Evolutionary conservation across 805 yeast genomes (phyloP).

Genomic region (Lachancea kluyveri): DNA sequence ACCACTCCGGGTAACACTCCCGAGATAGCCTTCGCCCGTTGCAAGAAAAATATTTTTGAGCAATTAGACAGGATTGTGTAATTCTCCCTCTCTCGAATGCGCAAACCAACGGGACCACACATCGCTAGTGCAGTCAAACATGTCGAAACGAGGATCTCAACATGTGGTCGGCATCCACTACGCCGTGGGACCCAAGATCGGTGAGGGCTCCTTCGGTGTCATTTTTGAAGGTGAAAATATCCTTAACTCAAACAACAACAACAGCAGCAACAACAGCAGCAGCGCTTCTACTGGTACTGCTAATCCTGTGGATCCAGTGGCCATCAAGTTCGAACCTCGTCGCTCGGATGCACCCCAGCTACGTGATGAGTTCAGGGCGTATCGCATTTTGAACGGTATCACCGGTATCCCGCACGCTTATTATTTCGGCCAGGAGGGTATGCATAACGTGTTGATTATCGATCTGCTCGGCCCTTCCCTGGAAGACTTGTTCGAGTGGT

Average conservation of each 20-base stretch:
- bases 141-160: slow-evolving; percentile 19
- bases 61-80: too few species aligned
- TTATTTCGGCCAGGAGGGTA: slow-evolving; percentile 81
- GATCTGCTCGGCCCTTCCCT: slow-evolving; percentile 75
- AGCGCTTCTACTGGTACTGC: slow-evolving; percentile 4
- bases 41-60: too few species aligned
- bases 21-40: too few species aligned
- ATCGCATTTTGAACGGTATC: slow-evolving; percentile 61
- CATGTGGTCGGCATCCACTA: slow-evolving; percentile 53
- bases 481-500: slow-evolving; percentile 84
- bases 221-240: slow-evolving; percentile 77
- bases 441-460: slow-evolving; percentile 69
- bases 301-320: slow-evolving; percentile 45
- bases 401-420: slow-evolving; percentile 79
- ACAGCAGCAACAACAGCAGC: too few species aligned
- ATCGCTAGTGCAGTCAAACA: too few species aligned
- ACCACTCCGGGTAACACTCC: too few species aligned
- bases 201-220: slow-evolving; percentile 84
- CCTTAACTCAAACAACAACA: too few species aligned
- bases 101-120: too few species aligned
- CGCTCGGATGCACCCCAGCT: slow-evolving; percentile 80
- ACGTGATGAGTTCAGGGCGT: slow-evolving; percentile 75
- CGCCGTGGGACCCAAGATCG: slow-evolving; percentile 76
- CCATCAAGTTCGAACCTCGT: slow-evolving; percentile 76
- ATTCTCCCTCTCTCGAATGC: too few species aligned